Evolutionary conservation across 2,329 filamentous ascomycete species (phyloP).

Genomic region (Penicillium sp.): DNA sequence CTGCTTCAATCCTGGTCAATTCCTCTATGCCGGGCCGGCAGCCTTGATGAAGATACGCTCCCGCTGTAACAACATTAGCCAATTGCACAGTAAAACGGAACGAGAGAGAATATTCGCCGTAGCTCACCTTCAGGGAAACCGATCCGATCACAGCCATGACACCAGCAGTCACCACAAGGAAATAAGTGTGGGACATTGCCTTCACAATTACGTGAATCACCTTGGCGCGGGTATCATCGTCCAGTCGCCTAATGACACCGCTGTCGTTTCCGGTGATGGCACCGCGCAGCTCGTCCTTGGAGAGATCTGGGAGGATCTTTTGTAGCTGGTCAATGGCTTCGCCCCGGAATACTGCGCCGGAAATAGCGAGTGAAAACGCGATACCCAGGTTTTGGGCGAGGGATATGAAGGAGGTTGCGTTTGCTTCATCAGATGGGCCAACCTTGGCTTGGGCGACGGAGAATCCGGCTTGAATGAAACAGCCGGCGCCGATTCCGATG

Average conservation of each 20-base stretch:
- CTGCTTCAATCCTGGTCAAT: not conserved
- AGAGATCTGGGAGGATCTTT: conserved; percentile 15
- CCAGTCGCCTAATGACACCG: conserved; percentile 4
- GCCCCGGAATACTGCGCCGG: conserved; percentile 28
- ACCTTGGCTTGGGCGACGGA: conserved; percentile 31
- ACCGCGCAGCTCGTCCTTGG: conserved; percentile 11
- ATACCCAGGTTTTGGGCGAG: conserved; percentile 29
- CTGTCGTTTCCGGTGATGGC: conserved; percentile 20
- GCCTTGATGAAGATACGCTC: conserved; percentile 23
- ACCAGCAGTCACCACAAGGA: conserved; percentile 31
- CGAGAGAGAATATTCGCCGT: not conserved
- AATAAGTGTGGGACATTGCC: conserved; percentile 27
- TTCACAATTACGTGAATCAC: conserved; percentile 27
- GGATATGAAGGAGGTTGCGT: conserved; percentile 27
- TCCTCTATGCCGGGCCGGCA: not conserved
- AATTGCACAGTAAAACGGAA: not conserved
- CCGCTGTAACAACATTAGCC: conserved; percentile 12
- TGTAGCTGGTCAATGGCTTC: conserved; percentile 17
- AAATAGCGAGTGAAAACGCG: conserved; percentile 27
- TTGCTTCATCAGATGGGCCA: conserved; percentile 9
- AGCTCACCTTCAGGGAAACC: conserved; percentile 27
- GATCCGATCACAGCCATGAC: conserved; percentile 26
- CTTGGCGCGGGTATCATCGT: conserved; percentile 1
- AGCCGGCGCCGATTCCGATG: conserved; percentile 28
- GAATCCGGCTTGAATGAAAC: conserved; percentile 27